Evolutionary conservation across 352 stramenopile species (phyloP), one percentile per base, ranked within the genome.

Genomic region (Phytophthora ramorum): DNA sequence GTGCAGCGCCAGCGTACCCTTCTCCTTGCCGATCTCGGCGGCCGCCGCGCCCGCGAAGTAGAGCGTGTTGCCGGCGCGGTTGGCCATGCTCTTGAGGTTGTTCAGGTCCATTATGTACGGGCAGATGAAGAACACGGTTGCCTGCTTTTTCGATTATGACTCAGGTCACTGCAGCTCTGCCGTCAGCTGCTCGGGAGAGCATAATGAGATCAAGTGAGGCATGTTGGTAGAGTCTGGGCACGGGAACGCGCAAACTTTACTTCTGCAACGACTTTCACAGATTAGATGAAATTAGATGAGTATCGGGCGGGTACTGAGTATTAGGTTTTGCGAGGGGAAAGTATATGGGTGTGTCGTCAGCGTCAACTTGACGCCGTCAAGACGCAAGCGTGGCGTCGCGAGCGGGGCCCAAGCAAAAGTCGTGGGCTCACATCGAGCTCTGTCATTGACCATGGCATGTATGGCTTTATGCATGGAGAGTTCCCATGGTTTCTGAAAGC

Each of bases 71-170:
- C 81, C 83, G 22, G 83, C 83, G 62, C 83, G 83, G 63, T 88
- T 92, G 14, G 80, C 81, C 78, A 92, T 89, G 58, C 63, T 80
- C 65, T 89, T 89, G 64, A 88, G 69, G 69, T 87, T 88, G 35
- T 86, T 83, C 68, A 91, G 75, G 53, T 76, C 76, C 71, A 78
- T 78, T 35, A 38, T 66, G 17, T 13, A 59, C 34, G 14, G 40
- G 16, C 4, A 1, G 20, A 8, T 13, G 17, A 35, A 1, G 20
- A 8, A 35, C 19, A 49, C 43, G 45, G 40, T 53, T 30, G 67
- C 63, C 43, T 49, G 60, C 61, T 19, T 53, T 48, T 75, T 69
- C 16, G 56, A 69, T 63, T 72, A 62, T 75, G 67, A 58, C 46
- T 58, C 44, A 38, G n/a, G 4, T n/a, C 1, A 46, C n/a, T n/a